These are phyloP conservation scores for Neurospora sp. DNA, from an alignment of 495 filamentous ascomycete species.

Conservation along the genomic window DNA sequence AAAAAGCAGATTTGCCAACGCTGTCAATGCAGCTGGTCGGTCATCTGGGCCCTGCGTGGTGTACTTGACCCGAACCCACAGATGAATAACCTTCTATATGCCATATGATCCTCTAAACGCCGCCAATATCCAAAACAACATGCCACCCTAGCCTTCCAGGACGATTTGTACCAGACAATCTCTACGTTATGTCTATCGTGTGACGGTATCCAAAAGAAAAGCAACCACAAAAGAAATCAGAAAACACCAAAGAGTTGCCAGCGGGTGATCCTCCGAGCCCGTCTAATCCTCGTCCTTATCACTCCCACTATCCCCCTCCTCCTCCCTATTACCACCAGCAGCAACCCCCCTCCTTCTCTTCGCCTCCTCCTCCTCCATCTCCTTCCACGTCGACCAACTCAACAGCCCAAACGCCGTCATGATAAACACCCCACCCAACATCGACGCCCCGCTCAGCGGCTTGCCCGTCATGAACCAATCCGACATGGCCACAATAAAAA, in stretches of 20 bases:
- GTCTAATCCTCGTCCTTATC: neutral
- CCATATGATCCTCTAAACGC: neutral
- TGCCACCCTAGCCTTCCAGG: neutral
- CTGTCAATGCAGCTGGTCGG: neutral
- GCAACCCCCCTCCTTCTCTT: slow-evolving; percentile 40
- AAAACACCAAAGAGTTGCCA: neutral
- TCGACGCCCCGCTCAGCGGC: slow-evolving; percentile 59
- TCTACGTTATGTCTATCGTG: neutral
- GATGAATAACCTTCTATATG: neutral
- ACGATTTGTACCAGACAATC: neutral
- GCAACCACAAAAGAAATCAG: neutral
- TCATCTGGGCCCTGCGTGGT: neutral
- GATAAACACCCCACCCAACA: slow-evolving; percentile 78
- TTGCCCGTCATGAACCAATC: slow-evolving; percentile 78
- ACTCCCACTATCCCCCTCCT: neutral
- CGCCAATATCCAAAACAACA: neutral
- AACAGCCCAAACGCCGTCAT: slow-evolving; percentile 75
- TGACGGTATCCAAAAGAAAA: neutral
- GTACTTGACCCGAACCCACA: neutral
- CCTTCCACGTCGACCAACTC: slow-evolving; percentile 82
- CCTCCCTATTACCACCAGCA: neutral
- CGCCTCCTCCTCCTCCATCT: slow-evolving; percentile 75
- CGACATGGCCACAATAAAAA: slow-evolving; percentile 87
- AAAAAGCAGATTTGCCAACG: neutral
- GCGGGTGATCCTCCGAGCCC: neutral